A percentile compares a stretch with the other conserved stretches of the same genome.
These are phyloP conservation scores for Phytopythium cucurbitacearum DNA, from an alignment of 352 stramenopile species.

Conservation along the genomic window DNA sequence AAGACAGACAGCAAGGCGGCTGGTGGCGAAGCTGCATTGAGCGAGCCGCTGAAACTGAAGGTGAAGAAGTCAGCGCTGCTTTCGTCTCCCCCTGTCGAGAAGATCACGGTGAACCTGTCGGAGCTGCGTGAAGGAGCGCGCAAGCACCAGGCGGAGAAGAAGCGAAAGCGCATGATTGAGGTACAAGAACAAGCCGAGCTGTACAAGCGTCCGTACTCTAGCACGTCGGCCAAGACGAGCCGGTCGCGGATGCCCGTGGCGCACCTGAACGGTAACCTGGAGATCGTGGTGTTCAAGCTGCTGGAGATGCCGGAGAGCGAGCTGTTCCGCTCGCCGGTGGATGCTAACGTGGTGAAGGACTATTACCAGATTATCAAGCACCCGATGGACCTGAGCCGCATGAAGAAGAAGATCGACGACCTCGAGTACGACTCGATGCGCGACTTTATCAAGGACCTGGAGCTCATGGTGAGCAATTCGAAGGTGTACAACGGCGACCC, in stretches of 20 bases:
- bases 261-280: constrained; percentile 62
- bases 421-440: constrained; percentile 79
- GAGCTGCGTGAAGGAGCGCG: constrained; percentile 70
- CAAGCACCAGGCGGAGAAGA: constrained; percentile 77
- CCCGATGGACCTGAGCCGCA: constrained; percentile 72
- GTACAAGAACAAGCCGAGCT: constrained; percentile 70
- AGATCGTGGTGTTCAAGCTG: constrained; percentile 59
- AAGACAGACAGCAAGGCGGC: constrained; percentile 14
- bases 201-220: constrained; percentile 81
- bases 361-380: constrained; percentile 87
- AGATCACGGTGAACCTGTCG: constrained; percentile 75
- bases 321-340: constrained; percentile 65
- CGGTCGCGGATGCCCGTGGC: constrained; percentile 71
- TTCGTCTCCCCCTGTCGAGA: constrained; percentile 14
- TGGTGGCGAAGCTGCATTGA: constrained; percentile 13
- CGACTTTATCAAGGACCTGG: constrained; percentile 82
- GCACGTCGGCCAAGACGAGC: constrained; percentile 66
- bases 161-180: constrained; percentile 72
- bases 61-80: constrained; percentile 31
- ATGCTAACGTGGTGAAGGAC: constrained; percentile 54
- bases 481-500: constrained; percentile 78
- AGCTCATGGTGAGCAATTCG: constrained; percentile 86
- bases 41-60: constrained; percentile 63
- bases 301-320: constrained; percentile 77
- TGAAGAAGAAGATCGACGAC: constrained; percentile 61